Percentiles rank a stretch among this genome's conserved stretches.
These are phyloP conservation scores for Diaporthe citriasiana DNA, from an alignment of 2,329 filamentous ascomycete genomes.

Conservation along the genomic window DNA sequence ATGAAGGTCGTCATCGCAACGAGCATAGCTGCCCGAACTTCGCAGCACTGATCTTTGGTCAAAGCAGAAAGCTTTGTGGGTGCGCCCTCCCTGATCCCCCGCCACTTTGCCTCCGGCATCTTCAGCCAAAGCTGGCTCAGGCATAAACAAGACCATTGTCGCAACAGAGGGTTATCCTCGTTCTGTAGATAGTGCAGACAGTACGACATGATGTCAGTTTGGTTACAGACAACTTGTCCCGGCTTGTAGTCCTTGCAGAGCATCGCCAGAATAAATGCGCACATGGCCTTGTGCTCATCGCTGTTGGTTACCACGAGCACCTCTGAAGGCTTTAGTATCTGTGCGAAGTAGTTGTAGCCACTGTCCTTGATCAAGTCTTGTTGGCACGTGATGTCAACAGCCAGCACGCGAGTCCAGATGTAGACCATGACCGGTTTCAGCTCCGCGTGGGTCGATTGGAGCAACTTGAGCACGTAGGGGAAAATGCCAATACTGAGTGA, in stretches of 20 bases:
- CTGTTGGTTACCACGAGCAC: conserved; percentile 88
- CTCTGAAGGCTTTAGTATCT: conserved; percentile 88
- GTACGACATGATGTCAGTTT: conserved; percentile 89
- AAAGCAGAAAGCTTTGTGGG: conserved; percentile 85
- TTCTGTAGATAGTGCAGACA: conserved; percentile 89
- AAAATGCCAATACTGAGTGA: conserved; percentile 98
- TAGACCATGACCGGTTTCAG: conserved; percentile 99
- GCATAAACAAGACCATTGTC: conserved; percentile 96
- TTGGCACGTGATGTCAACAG: conserved; percentile 94
- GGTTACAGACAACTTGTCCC: conserved; percentile 91
- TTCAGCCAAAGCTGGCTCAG: conserved; percentile 95
- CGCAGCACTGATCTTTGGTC: conserved; percentile 87
- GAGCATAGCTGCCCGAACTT: conserved; percentile 93
- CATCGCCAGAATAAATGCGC: conserved; percentile 94
- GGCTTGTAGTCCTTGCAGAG: conserved; percentile 96
- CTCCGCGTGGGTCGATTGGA: conserved; percentile 95
- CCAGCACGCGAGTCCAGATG: conserved; percentile 96
- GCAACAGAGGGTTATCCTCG: conserved; percentile 86
- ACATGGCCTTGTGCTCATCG: conserved; percentile 98
- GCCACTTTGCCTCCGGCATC: conserved; percentile 93
- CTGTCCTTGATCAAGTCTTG: conserved; percentile 96
- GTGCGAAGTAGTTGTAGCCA: conserved; percentile 96
- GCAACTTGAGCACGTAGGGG: conserved; percentile 95
- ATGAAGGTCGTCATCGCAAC: conserved; percentile 95
- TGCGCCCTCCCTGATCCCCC: conserved; percentile 90